Evolutionary conservation across 2,329 filamentous ascomycete species (phyloP), one percentile per base, ranked within the genome.

Genomic region (Zelopaecilomyces penicillatus): DNA sequence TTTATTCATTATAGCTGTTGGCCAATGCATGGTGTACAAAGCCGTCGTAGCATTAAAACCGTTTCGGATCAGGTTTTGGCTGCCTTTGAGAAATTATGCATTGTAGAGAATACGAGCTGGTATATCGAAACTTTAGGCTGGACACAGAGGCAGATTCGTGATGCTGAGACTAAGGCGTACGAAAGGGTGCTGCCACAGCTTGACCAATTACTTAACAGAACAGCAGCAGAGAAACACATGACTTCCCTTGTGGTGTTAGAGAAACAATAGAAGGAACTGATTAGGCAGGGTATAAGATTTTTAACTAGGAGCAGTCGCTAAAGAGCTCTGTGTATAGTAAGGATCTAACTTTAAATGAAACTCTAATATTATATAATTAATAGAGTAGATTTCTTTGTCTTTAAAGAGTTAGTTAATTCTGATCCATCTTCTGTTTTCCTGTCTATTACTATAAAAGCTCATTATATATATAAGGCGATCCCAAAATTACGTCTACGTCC

Each of bases 1-100:
- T 19, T 43, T 42, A 9, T 37, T 60, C 6, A 44, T 60, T 5
- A 50, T 53, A n/a, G 53, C 57, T 3, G 54, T 51, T 1, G 56
- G 57, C 4, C 50, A 61, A n/a, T 51, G 57, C 5, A 59, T 61
- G 55, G 57, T 55, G 0, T 60, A 59, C 28, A 56, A 60, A 41
- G 53, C 57, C 3, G 57, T 53, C n/a, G 33, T 9, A 8, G 37
- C 10, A 4, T 34, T 40, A 4, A 36, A 1, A 37, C 30, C 5
- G 36, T 54, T 0, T 39, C 34, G 1, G 19, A 49, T 0, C 44
- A 49, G 2, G 42, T 49, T 37, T 38, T 55, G 2, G 8, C 27
- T 5, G 37, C 54, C 0, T 55, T 47, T 30, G 47, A 49, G 35
- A 12, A 33, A 8, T 45, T 39, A 4, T 52, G 47, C 36, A 43